These are phyloP conservation scores for Amanita polypyramis DNA, from an alignment of 768 basidiomycete genomes.

Conservation along the genomic window DNA sequence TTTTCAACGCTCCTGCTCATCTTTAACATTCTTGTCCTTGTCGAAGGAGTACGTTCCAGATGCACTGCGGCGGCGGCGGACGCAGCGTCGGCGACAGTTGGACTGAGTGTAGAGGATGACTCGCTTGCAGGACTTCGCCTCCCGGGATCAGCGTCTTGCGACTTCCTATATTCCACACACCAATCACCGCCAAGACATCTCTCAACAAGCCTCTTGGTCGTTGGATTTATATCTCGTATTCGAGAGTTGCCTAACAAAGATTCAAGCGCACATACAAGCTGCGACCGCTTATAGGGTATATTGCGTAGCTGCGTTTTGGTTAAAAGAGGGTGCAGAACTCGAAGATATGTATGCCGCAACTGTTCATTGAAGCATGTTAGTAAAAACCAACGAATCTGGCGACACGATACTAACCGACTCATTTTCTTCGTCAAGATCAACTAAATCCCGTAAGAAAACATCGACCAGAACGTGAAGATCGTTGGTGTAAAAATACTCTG, in stretches of 20 bases:
- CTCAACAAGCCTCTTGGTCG: slow-evolving; percentile 86
- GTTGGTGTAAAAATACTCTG: slow-evolving; percentile 97
- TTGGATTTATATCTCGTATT: slow-evolving; percentile 76
- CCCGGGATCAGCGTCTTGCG: slow-evolving; percentile 9
- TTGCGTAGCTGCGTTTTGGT: slow-evolving; percentile 86
- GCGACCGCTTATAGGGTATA: slow-evolving; percentile 83
- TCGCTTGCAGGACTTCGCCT: slow-evolving; percentile 8
- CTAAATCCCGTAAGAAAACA: slow-evolving; percentile 91
- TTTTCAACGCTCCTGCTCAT: slow-evolving; percentile 60
- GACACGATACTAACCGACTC: slow-evolving; percentile 58
- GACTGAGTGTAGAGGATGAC: slow-evolving; percentile 22
- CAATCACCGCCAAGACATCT: slow-evolving; percentile 83
- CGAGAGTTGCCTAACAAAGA: slow-evolving; percentile 61
- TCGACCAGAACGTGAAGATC: slow-evolving; percentile 94
- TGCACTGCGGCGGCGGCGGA: slow-evolving; percentile 26
- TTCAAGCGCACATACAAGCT: slow-evolving; percentile 78
- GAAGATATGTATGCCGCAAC: slow-evolving; percentile 94
- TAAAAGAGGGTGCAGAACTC: slow-evolving; percentile 90
- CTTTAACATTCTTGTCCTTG: slow-evolving; percentile 39
- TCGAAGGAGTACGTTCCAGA: slow-evolving; percentile 23
- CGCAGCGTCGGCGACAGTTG: slow-evolving; percentile 32
- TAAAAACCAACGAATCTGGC: slow-evolving; percentile 1
- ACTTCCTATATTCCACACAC: slow-evolving; percentile 61
- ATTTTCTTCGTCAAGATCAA: slow-evolving; percentile 85
- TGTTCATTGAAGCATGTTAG: slow-evolving; percentile 17